Percentiles rank a stretch among this genome's conserved stretches.
phyloP scores from a whole-genome alignment of 805 yeast genomes.

The Schwanniomyces sp. region DNA sequence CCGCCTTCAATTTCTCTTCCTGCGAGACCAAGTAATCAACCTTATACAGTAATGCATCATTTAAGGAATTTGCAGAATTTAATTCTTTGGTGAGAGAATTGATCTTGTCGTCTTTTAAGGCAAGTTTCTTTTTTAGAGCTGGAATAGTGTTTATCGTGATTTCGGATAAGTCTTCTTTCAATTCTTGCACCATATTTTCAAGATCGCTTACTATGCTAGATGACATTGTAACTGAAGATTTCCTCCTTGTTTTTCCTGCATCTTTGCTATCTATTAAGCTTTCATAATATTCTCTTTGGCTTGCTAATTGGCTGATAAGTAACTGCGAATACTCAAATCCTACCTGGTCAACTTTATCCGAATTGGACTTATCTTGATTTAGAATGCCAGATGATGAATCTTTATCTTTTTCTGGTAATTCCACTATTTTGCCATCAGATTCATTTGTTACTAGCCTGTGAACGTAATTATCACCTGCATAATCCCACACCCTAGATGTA shows the following conservation, averaged over 20 bases:
- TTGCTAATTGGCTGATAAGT: slow-evolving; percentile 75
- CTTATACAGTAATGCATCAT: slow-evolving; percentile 39
- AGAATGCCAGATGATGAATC: not conserved
- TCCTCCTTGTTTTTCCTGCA: slow-evolving; percentile 17
- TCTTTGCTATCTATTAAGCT: slow-evolving; percentile 27
- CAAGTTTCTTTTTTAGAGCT: slow-evolving; percentile 29
- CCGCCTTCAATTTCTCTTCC: slow-evolving; percentile 23
- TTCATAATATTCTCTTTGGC: slow-evolving; percentile 84
- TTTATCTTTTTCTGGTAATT: slow-evolving; percentile 46
- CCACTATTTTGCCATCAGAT: slow-evolving; percentile 87
- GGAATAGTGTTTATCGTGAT: slow-evolving; percentile 31
- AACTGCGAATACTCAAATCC: slow-evolving; percentile 81
- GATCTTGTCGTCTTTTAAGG: slow-evolving; percentile 28
- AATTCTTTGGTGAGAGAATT: slow-evolving; percentile 29
- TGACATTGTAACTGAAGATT: slow-evolving; percentile 11
- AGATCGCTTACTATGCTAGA: slow-evolving; percentile 13
- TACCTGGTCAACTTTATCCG: slow-evolving; percentile 51
- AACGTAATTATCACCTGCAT: slow-evolving; percentile 87
- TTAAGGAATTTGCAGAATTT: slow-evolving; percentile 28
- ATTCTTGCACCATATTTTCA: slow-evolving; percentile 28
- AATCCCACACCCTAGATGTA: slow-evolving; percentile 92
- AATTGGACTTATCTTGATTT: slow-evolving; percentile 7
- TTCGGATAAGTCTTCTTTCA: slow-evolving; percentile 20
- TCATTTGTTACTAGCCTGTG: slow-evolving; percentile 83
- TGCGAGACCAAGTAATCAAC: slow-evolving; percentile 31